Conservation (phyloP, 495 filamentous ascomycete genomes). For the Xylaria intraflava region DNA sequence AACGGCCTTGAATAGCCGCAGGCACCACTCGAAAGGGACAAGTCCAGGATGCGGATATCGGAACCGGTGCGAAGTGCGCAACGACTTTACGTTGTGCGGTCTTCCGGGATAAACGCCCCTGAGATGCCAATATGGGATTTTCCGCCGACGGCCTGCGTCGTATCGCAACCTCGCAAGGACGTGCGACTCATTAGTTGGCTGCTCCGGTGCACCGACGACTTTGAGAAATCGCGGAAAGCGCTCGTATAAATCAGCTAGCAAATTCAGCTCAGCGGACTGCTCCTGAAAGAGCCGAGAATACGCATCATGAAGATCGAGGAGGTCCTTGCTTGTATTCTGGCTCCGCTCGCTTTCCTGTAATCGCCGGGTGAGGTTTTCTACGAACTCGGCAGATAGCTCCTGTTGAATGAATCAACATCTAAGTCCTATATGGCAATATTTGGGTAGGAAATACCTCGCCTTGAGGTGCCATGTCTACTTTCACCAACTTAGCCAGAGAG, state of each 20-base stretch:
- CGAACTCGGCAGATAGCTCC: neutral
- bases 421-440: neutral
- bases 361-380: neutral
- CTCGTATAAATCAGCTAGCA: slow-evolving; percentile 5
- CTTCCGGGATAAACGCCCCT: neutral
- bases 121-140: neutral
- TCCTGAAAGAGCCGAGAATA: neutral
- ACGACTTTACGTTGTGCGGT: neutral
- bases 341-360: neutral
- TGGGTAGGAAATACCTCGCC: neutral
- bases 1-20: neutral
- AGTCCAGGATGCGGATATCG: slow-evolving; percentile 2
- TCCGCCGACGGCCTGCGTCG: neutral
- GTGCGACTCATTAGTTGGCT: neutral
- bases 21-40: slow-evolving; percentile 8
- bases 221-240: slow-evolving; percentile 9
- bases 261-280: neutral
- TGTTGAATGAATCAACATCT: neutral
- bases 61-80: neutral
- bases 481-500: neutral
- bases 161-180: neutral
- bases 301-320: neutral
- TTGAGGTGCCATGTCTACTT: neutral
- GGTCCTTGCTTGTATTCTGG: neutral
- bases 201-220: neutral